A percentile compares a stretch with the other conserved stretches of the same genome.
Conservation (phyloP, 768 basidiomycete species). For the Mycena galericulata region DNA sequence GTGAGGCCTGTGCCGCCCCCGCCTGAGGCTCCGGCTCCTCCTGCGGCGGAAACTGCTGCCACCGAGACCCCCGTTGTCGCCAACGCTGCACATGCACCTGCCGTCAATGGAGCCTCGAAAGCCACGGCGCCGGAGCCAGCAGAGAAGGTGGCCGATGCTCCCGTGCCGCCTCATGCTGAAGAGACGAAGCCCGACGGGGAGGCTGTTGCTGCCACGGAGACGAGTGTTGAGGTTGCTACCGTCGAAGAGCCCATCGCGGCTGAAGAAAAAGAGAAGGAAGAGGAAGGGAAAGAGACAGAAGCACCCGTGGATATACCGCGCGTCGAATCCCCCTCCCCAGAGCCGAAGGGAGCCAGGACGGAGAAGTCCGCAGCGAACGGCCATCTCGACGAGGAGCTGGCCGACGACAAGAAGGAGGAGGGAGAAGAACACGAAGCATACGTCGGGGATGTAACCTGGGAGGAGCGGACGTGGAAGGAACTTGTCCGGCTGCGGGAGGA, state of each 20-base stretch:
- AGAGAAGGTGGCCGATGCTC: background rate
- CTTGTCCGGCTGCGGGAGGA: slow-evolving; percentile 78
- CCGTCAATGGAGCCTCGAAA: background rate
- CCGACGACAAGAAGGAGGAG: too few species aligned
- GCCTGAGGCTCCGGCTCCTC: slow-evolving; percentile 12
- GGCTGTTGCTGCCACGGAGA: background rate
- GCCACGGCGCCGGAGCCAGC: slow-evolving; percentile 5
- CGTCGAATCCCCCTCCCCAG: slow-evolving; percentile 23
- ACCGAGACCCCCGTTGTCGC: slow-evolving; percentile 4
- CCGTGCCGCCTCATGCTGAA: background rate
- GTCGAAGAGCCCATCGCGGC: background rate
- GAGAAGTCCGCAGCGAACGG: slow-evolving; percentile 19
- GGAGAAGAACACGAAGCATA: slow-evolving; percentile 55
- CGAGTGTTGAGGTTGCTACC: background rate
- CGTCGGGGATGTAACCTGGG: slow-evolving; percentile 81
- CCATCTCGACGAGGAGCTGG: slow-evolving; percentile 23
- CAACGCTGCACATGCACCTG: background rate
- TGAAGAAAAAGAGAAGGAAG: slow-evolving; percentile 11
- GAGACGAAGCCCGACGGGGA: background rate
- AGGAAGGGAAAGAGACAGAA: slow-evolving; percentile 21
- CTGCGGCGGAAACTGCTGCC: slow-evolving; percentile 12
- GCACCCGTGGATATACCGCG: slow-evolving; percentile 24
- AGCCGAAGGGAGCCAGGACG: slow-evolving; percentile 29
- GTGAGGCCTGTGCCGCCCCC: slow-evolving; percentile 44
- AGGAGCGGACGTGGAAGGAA: slow-evolving; percentile 89